Conservation (phyloP, 2,329 filamentous ascomycete genomes). For the Rhynchosporium agropyri region DNA sequence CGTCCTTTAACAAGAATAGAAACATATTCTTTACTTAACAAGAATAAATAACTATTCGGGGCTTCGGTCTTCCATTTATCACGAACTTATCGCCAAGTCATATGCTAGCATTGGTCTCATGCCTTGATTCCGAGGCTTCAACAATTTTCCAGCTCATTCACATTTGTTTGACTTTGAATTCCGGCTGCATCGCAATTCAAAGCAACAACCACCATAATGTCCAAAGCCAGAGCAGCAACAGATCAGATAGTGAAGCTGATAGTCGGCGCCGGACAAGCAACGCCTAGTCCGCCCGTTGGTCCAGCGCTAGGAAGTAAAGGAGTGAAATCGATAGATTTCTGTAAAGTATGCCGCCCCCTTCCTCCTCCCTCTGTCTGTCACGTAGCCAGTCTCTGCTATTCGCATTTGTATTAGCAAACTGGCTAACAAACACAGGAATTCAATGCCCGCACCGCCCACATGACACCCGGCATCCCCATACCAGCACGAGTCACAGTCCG, state of each 20-base stretch:
- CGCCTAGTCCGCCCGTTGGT: constrained; percentile 92
- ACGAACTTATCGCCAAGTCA: not conserved
- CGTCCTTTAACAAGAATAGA: too few species aligned
- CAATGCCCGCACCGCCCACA: constrained; percentile 89
- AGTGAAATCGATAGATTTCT: constrained; percentile 99
- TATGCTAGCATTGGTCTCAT: too few species aligned
- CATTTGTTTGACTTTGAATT: not conserved
- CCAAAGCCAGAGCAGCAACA: constrained; percentile 40
- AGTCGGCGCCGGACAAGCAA: constrained; percentile 93
- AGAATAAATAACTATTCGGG: too few species aligned
- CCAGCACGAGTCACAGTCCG: constrained; percentile 90
- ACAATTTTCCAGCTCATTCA: constrained; percentile 4
- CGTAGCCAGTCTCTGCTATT: constrained; percentile 22
- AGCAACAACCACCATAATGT: constrained; percentile 36
- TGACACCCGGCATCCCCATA: constrained; percentile 79
- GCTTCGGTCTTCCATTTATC: not conserved
- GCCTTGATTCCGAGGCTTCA: not conserved
- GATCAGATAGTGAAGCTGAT: constrained; percentile 95
- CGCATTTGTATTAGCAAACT: not conserved
- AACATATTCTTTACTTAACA: too few species aligned
- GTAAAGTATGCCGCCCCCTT: constrained; percentile 68
- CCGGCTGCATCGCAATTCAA: not conserved
- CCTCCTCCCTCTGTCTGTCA: not conserved
- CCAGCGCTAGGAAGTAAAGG: constrained; percentile 95
- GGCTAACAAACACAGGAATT: constrained; percentile 71